Percentiles rank a stretch among this genome's conserved stretches.
Evolutionary conservation across 2,329 filamentous ascomycete species (phyloP).

Genomic region (Exserohilum rostratum): DNA sequence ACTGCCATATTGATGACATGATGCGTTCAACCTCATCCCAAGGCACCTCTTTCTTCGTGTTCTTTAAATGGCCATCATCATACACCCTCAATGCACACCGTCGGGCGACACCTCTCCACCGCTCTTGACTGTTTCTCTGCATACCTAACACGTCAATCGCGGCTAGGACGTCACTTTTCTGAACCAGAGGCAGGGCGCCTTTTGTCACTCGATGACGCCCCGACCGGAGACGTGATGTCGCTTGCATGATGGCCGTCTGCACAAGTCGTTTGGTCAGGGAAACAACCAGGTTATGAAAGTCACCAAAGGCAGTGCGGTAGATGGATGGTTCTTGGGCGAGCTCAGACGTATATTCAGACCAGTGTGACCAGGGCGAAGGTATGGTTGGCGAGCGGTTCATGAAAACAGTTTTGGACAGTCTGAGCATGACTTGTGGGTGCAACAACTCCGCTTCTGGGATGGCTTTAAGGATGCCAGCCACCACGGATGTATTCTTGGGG

Average conservation of each 20-base stretch:
- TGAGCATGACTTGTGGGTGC: conserved; percentile 34
- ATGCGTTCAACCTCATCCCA: conserved; percentile 50
- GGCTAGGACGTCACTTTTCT: conserved; percentile 58
- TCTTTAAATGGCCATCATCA: conserved; percentile 7
- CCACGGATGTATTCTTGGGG: background rate
- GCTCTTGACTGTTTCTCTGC: conserved; percentile 52
- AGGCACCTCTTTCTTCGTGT: conserved; percentile 49
- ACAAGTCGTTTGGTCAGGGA: conserved; percentile 74
- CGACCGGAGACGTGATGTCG: conserved; percentile 70
- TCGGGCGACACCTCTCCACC: conserved; percentile 60
- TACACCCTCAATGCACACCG: conserved; percentile 60
- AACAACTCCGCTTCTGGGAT: conserved; percentile 45
- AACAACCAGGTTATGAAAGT: conserved; percentile 72
- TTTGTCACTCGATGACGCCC: conserved; percentile 40
- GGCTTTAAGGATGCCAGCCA: conserved; percentile 24
- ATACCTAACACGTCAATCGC: conserved; percentile 63
- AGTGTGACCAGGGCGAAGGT: conserved; percentile 37
- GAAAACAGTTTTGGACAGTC: conserved; percentile 42
- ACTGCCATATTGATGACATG: conserved; percentile 16
- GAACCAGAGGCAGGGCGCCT: conserved; percentile 46
- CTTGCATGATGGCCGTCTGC: conserved; percentile 71
- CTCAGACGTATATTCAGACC: conserved; percentile 40
- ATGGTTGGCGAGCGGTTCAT: conserved; percentile 43
- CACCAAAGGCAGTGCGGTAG: conserved; percentile 74
- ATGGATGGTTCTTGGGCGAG: conserved; percentile 64